Evolutionary conservation across 805 yeast genomes (phyloP).

Genomic region (Metschnikowia amazonensis): DNA sequence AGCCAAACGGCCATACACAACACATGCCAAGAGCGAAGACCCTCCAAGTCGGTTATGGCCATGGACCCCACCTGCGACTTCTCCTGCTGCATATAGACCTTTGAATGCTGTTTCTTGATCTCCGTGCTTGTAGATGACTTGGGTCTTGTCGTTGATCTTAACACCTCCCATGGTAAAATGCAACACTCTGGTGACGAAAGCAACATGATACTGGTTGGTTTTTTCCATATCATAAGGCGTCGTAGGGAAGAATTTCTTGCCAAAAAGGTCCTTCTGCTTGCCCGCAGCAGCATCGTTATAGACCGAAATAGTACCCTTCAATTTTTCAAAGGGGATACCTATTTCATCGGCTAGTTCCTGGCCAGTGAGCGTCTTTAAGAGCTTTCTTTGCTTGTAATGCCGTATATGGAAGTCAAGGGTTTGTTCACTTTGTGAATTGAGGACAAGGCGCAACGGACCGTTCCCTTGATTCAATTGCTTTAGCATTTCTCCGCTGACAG

Average conservation of each 20-base stretch:
- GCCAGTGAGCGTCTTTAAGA: conserved; percentile 48
- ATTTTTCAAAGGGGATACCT: conserved; percentile 27
- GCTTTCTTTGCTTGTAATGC: conserved; percentile 53
- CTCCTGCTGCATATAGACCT: conserved; percentile 43
- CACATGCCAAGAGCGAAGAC: conserved; percentile 42
- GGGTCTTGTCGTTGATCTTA: conserved; percentile 46
- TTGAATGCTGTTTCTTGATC: conserved; percentile 26
- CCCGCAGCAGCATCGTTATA: conserved; percentile 44
- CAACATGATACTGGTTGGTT: conserved; percentile 44
- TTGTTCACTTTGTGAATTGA: conserved; percentile 45
- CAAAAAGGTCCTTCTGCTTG: conserved; percentile 37
- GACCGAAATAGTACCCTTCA: conserved; percentile 31
- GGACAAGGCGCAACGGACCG: conserved; percentile 49
- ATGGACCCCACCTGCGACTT: conserved; percentile 45
- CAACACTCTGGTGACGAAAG: conserved; percentile 53
- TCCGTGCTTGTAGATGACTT: conserved; percentile 29
- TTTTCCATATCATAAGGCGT: conserved; percentile 38
- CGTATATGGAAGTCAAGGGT: conserved; percentile 49
- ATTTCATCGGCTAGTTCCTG: conserved; percentile 41
- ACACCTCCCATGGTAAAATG: conserved; percentile 75
- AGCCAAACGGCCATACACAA: conserved; percentile 42
- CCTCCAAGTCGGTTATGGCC: conserved; percentile 45
- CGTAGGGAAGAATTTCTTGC: conserved; percentile 48
- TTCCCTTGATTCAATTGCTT: conserved; percentile 36
- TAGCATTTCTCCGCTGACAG: conserved; percentile 56